Evolutionary conservation across 768 basidiomycete genomes (phyloP).

Genomic region (Gyrodon lividus): DNA sequence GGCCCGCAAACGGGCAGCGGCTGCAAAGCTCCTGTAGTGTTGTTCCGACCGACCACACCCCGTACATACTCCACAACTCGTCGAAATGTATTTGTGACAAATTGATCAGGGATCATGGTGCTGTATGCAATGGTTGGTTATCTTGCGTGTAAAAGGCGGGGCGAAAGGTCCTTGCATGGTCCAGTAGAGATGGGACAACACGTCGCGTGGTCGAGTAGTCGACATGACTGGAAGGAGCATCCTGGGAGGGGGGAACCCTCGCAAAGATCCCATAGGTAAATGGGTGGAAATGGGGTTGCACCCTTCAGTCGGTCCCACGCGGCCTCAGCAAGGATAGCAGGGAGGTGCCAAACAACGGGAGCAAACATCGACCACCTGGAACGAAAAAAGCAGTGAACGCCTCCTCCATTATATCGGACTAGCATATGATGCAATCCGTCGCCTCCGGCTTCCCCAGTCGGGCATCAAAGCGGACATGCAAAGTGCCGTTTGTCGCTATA

Average conservation of each 20-base stretch:
- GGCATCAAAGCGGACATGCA: slow-evolving; percentile 48
- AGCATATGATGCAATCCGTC: slow-evolving; percentile 47
- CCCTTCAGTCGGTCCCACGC: too few species aligned
- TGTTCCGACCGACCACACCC: neutral
- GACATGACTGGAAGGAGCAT: neutral
- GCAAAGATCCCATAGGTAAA: too few species aligned
- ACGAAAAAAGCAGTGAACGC: neutral
- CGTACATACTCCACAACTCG: neutral
- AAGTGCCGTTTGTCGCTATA: slow-evolving; percentile 43
- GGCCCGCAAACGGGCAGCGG: slow-evolving; percentile 12
- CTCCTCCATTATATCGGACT: neutral
- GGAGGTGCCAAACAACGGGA: neutral
- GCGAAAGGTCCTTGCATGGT: neutral
- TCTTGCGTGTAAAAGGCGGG: neutral
- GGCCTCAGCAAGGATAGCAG: too few species aligned
- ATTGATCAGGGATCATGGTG: neutral
- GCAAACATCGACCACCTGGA: neutral
- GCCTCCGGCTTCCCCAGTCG: slow-evolving; percentile 37
- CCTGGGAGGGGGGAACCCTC: too few species aligned
- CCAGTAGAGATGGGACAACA: neutral
- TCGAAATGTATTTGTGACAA: neutral
- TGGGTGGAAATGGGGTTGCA: too few species aligned
- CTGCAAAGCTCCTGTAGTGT: neutral
- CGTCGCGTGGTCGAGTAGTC: neutral
- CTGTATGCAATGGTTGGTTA: neutral